These are phyloP conservation scores for Aspergillus carlsbadensis DNA, from an alignment of 495 filamentous ascomycete genomes.

Conservation along the genomic window DNA sequence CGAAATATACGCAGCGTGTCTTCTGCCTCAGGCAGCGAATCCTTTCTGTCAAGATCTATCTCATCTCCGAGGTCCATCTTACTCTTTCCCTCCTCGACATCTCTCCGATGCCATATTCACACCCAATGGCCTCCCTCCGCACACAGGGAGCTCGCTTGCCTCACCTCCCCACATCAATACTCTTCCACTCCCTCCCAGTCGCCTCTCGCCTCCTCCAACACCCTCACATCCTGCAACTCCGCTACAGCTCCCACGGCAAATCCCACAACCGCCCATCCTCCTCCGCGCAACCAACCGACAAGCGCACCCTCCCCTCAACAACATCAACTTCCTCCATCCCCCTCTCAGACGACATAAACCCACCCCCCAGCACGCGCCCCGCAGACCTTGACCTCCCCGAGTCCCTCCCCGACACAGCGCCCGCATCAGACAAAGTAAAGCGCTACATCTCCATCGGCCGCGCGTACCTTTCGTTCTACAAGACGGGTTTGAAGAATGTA, in stretches of 20 bases:
- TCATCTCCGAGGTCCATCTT: neutral
- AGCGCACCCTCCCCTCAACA: conserved; percentile 15
- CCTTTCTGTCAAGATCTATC: neutral
- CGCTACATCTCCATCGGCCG: conserved; percentile 42
- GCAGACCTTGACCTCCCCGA: conserved; percentile 30
- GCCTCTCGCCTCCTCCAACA: neutral
- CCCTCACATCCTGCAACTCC: conserved; percentile 7
- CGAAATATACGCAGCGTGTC: neutral
- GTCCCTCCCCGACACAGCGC: conserved; percentile 18
- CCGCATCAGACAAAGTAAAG: conserved; percentile 31
- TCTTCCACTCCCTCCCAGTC: neutral
- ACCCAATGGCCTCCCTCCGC: neutral
- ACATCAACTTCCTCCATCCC: conserved; percentile 16
- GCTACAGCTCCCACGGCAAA: conserved; percentile 14
- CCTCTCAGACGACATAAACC: conserved; percentile 32
- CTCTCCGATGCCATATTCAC: neutral
- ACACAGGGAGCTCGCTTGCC: neutral
- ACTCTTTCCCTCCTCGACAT: neutral
- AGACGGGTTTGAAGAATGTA: conserved; percentile 72
- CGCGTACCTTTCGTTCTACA: conserved; percentile 74
- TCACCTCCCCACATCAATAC: neutral
- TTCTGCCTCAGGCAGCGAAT: conserved; percentile 15
- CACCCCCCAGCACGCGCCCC: conserved; percentile 40
- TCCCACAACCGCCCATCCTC: conserved; percentile 23
- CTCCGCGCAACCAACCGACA: conserved; percentile 14